These are phyloP conservation scores for Ampelomyces quisqualis DNA, from an alignment of 2,329 filamentous ascomycete species.

Conservation along the genomic window DNA sequence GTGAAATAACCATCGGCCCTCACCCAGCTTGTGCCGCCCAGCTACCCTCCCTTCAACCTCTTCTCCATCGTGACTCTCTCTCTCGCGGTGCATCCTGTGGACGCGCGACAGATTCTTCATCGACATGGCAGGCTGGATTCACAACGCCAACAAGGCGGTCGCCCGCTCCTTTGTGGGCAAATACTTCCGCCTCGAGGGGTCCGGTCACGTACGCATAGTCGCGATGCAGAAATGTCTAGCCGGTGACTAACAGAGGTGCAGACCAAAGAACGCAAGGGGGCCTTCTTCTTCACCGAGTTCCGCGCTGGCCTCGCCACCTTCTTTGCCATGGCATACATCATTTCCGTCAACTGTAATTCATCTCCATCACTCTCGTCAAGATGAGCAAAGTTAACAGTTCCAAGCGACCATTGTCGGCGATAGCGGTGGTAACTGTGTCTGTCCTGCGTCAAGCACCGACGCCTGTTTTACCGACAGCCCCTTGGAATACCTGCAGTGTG, in stretches of 20 bases:
- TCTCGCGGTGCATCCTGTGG: not conserved
- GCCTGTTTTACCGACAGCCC: constrained; percentile 56
- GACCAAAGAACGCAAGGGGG: constrained; percentile 70
- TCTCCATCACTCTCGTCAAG: not conserved
- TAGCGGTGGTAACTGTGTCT: constrained; percentile 74
- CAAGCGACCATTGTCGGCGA: constrained; percentile 65
- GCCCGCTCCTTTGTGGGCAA: constrained; percentile 40
- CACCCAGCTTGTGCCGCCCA: not conserved
- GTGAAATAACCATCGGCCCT: not conserved
- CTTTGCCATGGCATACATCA: constrained; percentile 59
- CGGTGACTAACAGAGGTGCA: constrained; percentile 39
- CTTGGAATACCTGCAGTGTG: constrained; percentile 64
- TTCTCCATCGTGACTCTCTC: not conserved
- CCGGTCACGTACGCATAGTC: constrained; percentile 67
- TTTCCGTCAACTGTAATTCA: constrained; percentile 58
- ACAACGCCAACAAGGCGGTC: constrained; percentile 38
- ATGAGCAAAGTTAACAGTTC: constrained; percentile 8
- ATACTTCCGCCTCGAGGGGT: constrained; percentile 75
- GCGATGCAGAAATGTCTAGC: not conserved
- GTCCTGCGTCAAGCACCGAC: constrained; percentile 48
- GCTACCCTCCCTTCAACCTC: not conserved
- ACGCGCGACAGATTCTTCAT: constrained; percentile 6
- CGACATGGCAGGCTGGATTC: constrained; percentile 37
- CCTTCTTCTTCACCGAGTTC: constrained; percentile 79
- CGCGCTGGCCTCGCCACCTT: constrained; percentile 76